phyloP scores from a whole-genome alignment of 192 early-diverging fungal genomes.

The Funneliformis geosporum region DNA sequence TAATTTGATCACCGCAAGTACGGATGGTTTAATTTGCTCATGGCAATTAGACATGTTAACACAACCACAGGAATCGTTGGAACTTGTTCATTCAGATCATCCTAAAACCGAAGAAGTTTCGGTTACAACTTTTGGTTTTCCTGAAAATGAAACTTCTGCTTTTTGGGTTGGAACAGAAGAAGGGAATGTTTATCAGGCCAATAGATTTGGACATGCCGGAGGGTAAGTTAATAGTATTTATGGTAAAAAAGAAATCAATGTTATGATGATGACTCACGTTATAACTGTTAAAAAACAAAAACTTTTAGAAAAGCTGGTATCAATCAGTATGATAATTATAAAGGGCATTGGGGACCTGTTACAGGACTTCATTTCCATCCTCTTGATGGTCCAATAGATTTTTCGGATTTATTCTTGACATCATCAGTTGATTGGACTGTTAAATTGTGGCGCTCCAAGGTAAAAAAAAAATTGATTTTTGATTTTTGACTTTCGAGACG shows the following conservation, averaged over 20 bases:
- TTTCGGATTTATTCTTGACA: constrained; percentile 91
- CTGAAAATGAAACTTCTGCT: constrained; percentile 86
- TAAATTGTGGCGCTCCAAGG: constrained; percentile 88
- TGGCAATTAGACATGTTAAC: constrained; percentile 98
- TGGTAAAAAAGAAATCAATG: too few species aligned
- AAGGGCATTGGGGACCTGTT: constrained; percentile 85
- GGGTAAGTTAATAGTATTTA: constrained; percentile 51
- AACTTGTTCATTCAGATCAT: constrained; percentile 74
- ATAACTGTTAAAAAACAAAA: background rate
- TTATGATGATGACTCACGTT: background rate
- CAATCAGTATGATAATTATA: constrained; percentile 80
- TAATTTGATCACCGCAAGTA: constrained; percentile 87
- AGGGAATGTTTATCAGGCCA: constrained; percentile 91
- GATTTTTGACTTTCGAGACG: background rate
- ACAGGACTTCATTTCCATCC: constrained; percentile 95
- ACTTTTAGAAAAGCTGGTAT: constrained; percentile 91
- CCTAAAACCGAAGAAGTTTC: constrained; percentile 91
- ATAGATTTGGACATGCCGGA: constrained; percentile 93
- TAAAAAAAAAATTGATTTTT: constrained; percentile 19
- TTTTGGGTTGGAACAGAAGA: constrained; percentile 98
- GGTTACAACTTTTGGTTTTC: constrained; percentile 88
- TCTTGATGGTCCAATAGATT: constrained; percentile 73
- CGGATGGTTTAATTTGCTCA: constrained; percentile 92
- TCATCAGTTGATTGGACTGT: constrained; percentile 96
- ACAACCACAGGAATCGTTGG: constrained; percentile 82